Base-by-base conservation (phyloP, 306 rosid genomes). In the Quercus rubra region DNA sequence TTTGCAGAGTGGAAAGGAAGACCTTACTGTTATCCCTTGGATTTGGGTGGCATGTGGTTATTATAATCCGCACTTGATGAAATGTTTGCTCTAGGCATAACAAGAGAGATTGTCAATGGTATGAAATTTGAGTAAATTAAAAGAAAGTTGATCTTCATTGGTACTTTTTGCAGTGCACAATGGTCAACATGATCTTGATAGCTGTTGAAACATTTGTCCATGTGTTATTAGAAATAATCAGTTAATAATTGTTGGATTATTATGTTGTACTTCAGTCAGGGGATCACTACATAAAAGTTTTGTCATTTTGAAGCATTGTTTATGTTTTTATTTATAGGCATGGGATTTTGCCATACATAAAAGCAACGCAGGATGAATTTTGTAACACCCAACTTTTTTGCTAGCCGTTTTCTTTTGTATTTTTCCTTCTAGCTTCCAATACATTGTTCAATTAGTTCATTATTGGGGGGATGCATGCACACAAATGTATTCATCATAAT, bases 91-190 rank as follows among this genome's bases (percentile, higher is more conserved):
- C 28, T 68, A 80, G 84, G 82, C 27, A 3, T 27, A 58, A 31
- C 56, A 33, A 73, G 71, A 67, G 41, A 67, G 56, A 58, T 66
- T n/a, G 28, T 41, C 46, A 75, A 80, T 84, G 74, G 83, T 76
- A 82, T 77, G 81, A 81, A 73, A 49, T 77, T 49, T 62, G 81
- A 84, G 83, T 81, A 75, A 58, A 84, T 77, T 79, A 70, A 80
- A 78, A 73, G 70, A 54, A 66, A 83, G 85, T 78, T 79, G 81
- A 41, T 78, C 78, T 79, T 81, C 74, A 46, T 23, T 57, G 82
- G 77, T 83, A 78, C 77, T 63, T 86, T 88, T 85, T 86, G 83
- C 86, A 79, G 83, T 77, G 62, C 85, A 83, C 75, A 74, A 81
- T 79, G 77, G 82, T 81, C 83, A 78, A 75, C 78, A 70, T 62